A percentile compares a stretch with the other conserved stretches of the same genome.
phyloP scores from a whole-genome alignment of 179 eudicot species.

The Patellifolia procumbens region DNA sequence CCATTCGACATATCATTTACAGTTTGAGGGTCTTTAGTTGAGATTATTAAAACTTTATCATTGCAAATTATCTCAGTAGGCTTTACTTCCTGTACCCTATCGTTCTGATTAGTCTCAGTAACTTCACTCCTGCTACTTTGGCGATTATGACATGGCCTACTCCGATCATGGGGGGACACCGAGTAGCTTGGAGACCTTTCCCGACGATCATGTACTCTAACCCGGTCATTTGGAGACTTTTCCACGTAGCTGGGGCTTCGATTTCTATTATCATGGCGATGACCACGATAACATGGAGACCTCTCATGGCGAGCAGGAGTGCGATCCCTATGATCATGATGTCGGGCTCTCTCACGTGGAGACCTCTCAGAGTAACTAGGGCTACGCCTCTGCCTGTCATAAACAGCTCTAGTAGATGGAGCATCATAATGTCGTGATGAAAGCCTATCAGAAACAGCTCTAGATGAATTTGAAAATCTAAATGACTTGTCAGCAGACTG shows the following conservation, averaged over 20 bases:
- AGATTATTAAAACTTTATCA: constrained; percentile 33
- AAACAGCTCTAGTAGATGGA: constrained; percentile 44
- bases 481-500: constrained; percentile 55
- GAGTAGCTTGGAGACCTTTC: constrained; percentile 47
- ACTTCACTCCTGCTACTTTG: constrained; percentile 46
- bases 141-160: constrained; percentile 39
- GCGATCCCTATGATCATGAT: constrained; percentile 63
- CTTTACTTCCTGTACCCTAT: constrained; percentile 51
- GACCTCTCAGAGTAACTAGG: constrained; percentile 73
- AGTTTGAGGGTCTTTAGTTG: constrained; percentile 42
- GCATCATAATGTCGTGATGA: constrained; percentile 64
- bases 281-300: constrained; percentile 59
- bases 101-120: constrained; percentile 47
- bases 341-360: constrained; percentile 60
- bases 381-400: constrained; percentile 62
- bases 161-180: constrained; percentile 57
- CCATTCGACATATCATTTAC: constrained; percentile 39
- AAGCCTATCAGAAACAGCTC: constrained; percentile 55
- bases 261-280: constrained; percentile 51
- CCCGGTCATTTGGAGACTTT: constrained; percentile 61
- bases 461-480: constrained; percentile 41
- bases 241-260: constrained; percentile 65
- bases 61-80: constrained; percentile 38
- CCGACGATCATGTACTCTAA: constrained; percentile 49
- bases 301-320: constrained; percentile 64